Evolutionary conservation across 169 alveolate genomes (phyloP).

Genomic region (Amoebophrya sp.): DNA sequence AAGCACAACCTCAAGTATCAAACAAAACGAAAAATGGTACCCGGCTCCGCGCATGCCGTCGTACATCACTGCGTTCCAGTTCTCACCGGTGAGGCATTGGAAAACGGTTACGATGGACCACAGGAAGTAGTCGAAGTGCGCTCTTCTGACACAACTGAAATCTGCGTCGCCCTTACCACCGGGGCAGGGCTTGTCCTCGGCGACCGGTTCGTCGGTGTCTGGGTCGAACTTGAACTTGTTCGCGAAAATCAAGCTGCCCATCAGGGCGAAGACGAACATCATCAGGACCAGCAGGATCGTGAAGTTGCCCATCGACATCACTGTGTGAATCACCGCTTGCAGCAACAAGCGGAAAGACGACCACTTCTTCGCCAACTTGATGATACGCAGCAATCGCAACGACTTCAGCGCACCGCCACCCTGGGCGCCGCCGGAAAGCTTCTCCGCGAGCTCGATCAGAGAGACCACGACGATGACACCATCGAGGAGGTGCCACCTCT

Average conservation of each 20-base stretch:
- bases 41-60: conserved; percentile 49
- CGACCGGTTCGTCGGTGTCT: not conserved
- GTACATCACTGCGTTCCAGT: conserved; percentile 57
- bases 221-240: conserved; percentile 43
- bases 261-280: conserved; percentile 50
- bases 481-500: not conserved
- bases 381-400: conserved; percentile 53
- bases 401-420: conserved; percentile 50
- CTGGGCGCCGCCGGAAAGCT: not conserved
- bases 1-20: too few relatives aligned
- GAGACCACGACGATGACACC: conserved; percentile 37
- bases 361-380: conserved; percentile 54
- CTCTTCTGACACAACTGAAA: conserved; percentile 31
- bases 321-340: conserved; percentile 39
- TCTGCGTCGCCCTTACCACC: not conserved
- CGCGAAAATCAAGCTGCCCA: conserved; percentile 53
- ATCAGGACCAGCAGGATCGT: conserved; percentile 49
- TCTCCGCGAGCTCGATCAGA: conserved; percentile 27
- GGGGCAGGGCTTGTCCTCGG: conserved; percentile 21
- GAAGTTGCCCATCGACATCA: conserved; percentile 50
- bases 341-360: conserved; percentile 36
- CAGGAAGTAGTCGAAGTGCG: conserved; percentile 55
- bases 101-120: conserved; percentile 61
- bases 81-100: conserved; percentile 55
- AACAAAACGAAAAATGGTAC: too few relatives aligned